Evolutionary conservation across 352 stramenopile species (phyloP), one percentile per base, ranked within the genome.

Genomic region (Phytophthora citricola): DNA sequence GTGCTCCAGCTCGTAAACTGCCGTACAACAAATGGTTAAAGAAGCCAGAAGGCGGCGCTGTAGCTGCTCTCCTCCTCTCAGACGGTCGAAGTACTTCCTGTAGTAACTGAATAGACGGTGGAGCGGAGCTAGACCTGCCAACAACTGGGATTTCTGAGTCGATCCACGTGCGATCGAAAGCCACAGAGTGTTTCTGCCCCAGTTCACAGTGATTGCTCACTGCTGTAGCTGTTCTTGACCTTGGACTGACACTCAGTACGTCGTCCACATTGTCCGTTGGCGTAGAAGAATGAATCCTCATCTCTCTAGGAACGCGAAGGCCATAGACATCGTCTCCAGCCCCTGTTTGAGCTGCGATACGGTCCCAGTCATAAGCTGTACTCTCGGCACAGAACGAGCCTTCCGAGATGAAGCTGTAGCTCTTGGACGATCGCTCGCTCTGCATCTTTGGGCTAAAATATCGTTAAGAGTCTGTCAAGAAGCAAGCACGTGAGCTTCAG

Each of bases 321-420:
- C 69, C 59, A 10, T 66, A 71, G 15, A 66, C 53, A 15, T 76
- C 57, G 52, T 83, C 64, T 4, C 49, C 59, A 5, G 49, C 46
- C 8, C 47, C 66, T 38, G 58, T 63, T 43, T 63, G 34, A 0
- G 40, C 57, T n/a, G 63, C 65, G 1, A 58, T 34, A 27, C 65
- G 61, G n/a, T 76, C 72, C 75, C 79, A 87, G 45, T 83, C 78
- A 36, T 88, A 77, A 20, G 58, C 66, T n/a, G 53, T 67, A 20
- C 36, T 62, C 29, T 69, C 63, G 27, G 69, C 76, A 22, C 61
- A 63, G 66, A 92, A 92, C 50, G 84, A 92, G 24, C 88, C 82
- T 69, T 92, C 84, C 40, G 84, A 92, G 70, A 92, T 92, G 66
- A 92, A 92, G 68, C 80, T 89, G 74, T 83, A 92, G 77, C 80